Conservation (phyloP, 2,329 filamentous ascomycete species). For the Trichoderma simmonsii region DNA sequence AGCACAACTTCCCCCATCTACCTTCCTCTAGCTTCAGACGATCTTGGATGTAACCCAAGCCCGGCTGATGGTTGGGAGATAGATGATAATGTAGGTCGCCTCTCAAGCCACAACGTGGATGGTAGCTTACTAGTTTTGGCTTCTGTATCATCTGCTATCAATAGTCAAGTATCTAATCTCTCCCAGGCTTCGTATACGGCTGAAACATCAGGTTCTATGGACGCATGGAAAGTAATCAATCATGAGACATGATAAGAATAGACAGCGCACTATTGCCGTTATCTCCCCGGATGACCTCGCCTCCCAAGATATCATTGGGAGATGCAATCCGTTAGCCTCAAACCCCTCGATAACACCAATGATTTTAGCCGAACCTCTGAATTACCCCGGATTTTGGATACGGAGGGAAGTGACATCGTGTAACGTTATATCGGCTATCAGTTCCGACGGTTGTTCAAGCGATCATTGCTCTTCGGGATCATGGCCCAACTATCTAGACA, state of each 20-base stretch:
- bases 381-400: not conserved
- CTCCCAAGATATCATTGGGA: not conserved
- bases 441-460: conserved; percentile 1
- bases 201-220: not conserved
- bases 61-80: not conserved
- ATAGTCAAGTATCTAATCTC: not conserved
- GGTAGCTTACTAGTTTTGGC: not conserved
- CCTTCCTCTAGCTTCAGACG: not conserved
- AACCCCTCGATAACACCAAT: not conserved
- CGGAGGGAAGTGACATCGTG: not conserved
- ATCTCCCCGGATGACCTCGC: not conserved
- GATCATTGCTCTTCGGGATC: not conserved
- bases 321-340: not conserved
- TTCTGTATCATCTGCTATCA: not conserved
- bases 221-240: not conserved
- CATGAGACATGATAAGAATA: not conserved
- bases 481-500: not conserved
- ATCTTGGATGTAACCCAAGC: not conserved
- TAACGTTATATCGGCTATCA: conserved; percentile 5
- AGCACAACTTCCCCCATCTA: not conserved
- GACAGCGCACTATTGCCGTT: not conserved
- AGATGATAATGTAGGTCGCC: not conserved
- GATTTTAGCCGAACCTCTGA: conserved; percentile 2
- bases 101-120: not conserved
- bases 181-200: not conserved